phyloP scores from a whole-genome alignment of 495 filamentous ascomycete genomes.

The Paragyromitra xinjiangensis region DNA sequence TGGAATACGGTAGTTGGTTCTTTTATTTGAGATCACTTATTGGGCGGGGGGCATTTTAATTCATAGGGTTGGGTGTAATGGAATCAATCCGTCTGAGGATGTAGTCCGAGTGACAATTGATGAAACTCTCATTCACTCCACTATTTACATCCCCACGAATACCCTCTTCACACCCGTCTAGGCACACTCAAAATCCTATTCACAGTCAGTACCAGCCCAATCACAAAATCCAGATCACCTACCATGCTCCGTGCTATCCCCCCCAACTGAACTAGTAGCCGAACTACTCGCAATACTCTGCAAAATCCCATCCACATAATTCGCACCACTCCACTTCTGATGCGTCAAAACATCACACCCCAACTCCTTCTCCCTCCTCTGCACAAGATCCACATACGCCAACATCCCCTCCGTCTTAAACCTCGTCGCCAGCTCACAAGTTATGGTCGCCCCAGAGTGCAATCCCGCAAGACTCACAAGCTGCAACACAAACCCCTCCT shows the following conservation, averaged over 20 bases:
- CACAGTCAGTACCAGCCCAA: background rate
- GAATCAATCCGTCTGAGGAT: background rate
- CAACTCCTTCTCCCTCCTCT: constrained; percentile 86
- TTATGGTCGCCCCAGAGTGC: constrained; percentile 88
- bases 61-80: background rate
- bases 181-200: constrained; percentile 13
- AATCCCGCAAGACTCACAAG: constrained; percentile 90
- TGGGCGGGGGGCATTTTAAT: too few species aligned
- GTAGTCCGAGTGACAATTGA: background rate
- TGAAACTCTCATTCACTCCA: background rate
- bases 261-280: constrained; percentile 60
- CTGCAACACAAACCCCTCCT: constrained; percentile 93
- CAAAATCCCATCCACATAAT: constrained; percentile 90
- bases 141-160: constrained; percentile 7
- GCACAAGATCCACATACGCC: constrained; percentile 91
- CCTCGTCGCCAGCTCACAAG: constrained; percentile 77
- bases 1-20: too few species aligned
- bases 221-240: background rate
- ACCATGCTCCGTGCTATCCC: constrained; percentile 63
- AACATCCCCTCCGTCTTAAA: constrained; percentile 95
- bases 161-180: background rate
- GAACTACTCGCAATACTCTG: constrained; percentile 88
- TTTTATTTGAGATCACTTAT: too few species aligned
- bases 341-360: constrained; percentile 96
- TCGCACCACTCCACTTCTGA: constrained; percentile 94